phyloP scores from a whole-genome alignment of 2,329 filamentous ascomycete species.

The Neocucurbitaria cava region DNA sequence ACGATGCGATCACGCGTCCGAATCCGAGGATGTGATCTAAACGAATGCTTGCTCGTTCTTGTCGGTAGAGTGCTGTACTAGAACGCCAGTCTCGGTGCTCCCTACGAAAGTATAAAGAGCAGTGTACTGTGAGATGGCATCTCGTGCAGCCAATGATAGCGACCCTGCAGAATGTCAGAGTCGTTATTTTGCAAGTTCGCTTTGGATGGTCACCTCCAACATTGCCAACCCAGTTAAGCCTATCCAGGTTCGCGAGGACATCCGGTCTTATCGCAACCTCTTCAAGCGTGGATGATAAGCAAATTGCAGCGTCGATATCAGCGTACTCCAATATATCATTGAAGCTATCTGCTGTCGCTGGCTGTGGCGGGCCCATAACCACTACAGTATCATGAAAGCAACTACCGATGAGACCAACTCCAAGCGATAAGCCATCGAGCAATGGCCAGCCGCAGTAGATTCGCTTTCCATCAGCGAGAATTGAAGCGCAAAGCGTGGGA shows the following conservation, averaged over 20 bases:
- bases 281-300: conserved; percentile 27
- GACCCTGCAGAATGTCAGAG: conserved; percentile 21
- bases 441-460: conserved; percentile 26
- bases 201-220: conserved; percentile 21
- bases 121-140: conserved; percentile 25
- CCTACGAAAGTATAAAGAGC: conserved; percentile 20
- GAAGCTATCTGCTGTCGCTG: conserved; percentile 19
- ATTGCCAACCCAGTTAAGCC: conserved; percentile 28
- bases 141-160: conserved; percentile 22
- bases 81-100: conserved; percentile 24
- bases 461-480: conserved; percentile 16
- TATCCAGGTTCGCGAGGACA: conserved; percentile 21
- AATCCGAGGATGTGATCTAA: conserved; percentile 26
- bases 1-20: conserved; percentile 33
- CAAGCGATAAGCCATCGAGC: conserved; percentile 29
- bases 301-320: conserved; percentile 25
- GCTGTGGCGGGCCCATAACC: conserved; percentile 29
- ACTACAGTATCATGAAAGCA: conserved; percentile 24
- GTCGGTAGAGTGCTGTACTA: conserved; percentile 32
- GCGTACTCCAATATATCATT: conserved; percentile 24
- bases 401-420: conserved; percentile 13
- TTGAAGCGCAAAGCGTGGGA: conserved; percentile 20
- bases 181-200: too few relatives aligned
- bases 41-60: conserved; percentile 35
- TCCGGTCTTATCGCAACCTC: conserved; percentile 24